phyloP scores from a whole-genome alignment of 2,329 filamentous ascomycete species.

The Penicillium psychrosexuale region DNA sequence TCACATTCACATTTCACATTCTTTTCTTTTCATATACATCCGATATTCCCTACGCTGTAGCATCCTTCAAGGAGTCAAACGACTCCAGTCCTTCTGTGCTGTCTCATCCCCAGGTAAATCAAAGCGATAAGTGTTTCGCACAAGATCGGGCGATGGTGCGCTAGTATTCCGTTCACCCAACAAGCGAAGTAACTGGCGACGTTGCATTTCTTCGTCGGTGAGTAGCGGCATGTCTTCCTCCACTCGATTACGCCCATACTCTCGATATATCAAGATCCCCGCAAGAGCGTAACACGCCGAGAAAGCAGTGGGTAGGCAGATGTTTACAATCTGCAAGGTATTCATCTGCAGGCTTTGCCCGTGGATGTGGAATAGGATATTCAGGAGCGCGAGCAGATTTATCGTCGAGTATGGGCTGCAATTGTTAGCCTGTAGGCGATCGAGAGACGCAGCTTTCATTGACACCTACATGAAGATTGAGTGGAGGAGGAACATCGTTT shows the following conservation, averaged over 20 bases:
- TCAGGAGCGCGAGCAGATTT: conserved; percentile 34
- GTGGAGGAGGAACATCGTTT: neutral
- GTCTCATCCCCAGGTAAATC: conserved; percentile 18
- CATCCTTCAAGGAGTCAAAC: neutral
- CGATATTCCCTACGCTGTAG: neutral
- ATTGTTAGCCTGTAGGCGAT: neutral
- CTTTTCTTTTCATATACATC: neutral
- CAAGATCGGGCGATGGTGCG: conserved; percentile 26
- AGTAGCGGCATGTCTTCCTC: conserved; percentile 19
- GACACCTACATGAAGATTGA: neutral
- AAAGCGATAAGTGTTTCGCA: conserved; percentile 30
- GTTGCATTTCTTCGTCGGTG: conserved; percentile 41
- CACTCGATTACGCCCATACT: conserved; percentile 9
- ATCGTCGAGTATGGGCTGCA: conserved; percentile 13
- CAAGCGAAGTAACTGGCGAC: conserved; percentile 38
- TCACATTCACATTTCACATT: neutral
- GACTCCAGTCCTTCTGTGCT: conserved; percentile 1
- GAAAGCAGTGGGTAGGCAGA: conserved; percentile 30
- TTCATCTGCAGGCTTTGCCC: conserved; percentile 29
- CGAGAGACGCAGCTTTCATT: neutral
- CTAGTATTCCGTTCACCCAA: conserved; percentile 29
- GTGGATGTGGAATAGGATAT: conserved; percentile 34
- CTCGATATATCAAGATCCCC: conserved; percentile 26
- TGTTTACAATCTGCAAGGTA: conserved; percentile 24
- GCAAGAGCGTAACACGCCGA: conserved; percentile 28